phyloP scores from a whole-genome alignment of 352 stramenopile species.

The Paralagenidium karlingii region DNA sequence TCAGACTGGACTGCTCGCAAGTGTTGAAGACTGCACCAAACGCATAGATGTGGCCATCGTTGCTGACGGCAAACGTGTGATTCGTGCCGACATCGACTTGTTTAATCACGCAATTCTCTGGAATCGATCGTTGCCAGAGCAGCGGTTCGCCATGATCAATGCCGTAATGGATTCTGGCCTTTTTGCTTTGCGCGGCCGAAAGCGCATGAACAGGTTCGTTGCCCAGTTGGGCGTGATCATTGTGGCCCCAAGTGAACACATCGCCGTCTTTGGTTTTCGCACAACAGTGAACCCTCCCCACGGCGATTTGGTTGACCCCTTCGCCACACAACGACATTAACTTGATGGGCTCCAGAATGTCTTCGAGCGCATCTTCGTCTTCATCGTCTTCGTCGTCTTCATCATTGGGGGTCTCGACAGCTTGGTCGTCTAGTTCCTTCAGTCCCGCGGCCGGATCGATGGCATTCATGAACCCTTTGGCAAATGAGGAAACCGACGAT shows the following conservation, averaged over 20 bases:
- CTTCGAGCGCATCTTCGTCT: constrained; percentile 34
- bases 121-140: constrained; percentile 55
- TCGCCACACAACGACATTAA: constrained; percentile 46
- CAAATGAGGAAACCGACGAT: neutral
- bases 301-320: constrained; percentile 53
- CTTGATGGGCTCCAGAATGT: constrained; percentile 63
- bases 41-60: constrained; percentile 31
- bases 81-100: constrained; percentile 52
- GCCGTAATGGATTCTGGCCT: constrained; percentile 42
- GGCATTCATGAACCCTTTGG: neutral
- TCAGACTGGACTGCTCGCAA: constrained; percentile 34
- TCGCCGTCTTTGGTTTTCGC: constrained; percentile 67
- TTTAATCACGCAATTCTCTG: constrained; percentile 38
- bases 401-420: constrained; percentile 5
- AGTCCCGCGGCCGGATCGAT: neutral
- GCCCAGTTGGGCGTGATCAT: constrained; percentile 69
- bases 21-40: constrained; percentile 65
- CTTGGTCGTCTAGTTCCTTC: constrained; percentile 3
- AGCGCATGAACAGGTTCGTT: constrained; percentile 50
- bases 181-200: constrained; percentile 30
- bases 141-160: constrained; percentile 38
- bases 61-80: constrained; percentile 50
- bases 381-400: constrained; percentile 14
- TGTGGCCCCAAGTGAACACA: constrained; percentile 76
- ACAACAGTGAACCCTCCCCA: constrained; percentile 62